Percentiles rank a stretch among this genome's conserved stretches.
Conservation (phyloP, 768 basidiomycete species). For the Amyloporia xantha region DNA sequence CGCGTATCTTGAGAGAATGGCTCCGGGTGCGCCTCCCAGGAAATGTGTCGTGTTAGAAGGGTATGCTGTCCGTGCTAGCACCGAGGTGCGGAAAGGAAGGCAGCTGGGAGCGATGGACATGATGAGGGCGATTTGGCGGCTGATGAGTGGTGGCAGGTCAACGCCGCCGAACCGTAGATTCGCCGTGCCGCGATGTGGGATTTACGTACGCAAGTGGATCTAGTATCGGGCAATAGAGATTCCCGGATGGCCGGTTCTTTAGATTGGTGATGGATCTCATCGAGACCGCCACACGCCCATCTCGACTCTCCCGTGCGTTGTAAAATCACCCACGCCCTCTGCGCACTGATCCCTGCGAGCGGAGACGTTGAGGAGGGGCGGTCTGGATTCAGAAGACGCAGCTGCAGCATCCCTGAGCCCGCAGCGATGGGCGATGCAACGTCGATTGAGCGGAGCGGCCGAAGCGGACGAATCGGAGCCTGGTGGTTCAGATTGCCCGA, state of each 20-base stretch:
- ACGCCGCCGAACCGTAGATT: conserved; percentile 20
- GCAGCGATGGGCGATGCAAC: neutral
- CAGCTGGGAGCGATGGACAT: neutral
- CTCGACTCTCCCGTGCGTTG: conserved; percentile 3
- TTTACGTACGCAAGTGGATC: conserved; percentile 21
- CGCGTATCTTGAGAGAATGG: neutral
- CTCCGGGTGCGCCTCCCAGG: too few species aligned
- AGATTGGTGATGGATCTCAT: conserved; percentile 25
- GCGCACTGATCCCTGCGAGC: neutral
- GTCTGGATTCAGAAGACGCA: too few species aligned
- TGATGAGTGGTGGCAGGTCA: conserved; percentile 9
- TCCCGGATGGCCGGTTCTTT: conserved; percentile 23
- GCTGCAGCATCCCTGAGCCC: too few species aligned
- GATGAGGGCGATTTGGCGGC: neutral
- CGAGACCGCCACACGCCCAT: conserved; percentile 2
- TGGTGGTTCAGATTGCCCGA: conserved; percentile 1
- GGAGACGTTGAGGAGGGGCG: neutral
- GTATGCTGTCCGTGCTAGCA: too few species aligned
- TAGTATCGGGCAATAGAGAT: conserved; percentile 26
- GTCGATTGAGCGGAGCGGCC: neutral
- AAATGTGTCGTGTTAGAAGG: too few species aligned
- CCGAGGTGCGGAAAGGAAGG: neutral
- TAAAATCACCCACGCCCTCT: neutral
- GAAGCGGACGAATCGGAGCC: neutral
- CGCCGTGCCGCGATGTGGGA: conserved; percentile 20